phyloP scores from a whole-genome alignment of 257 asterid species.

The Thymus mandschuricus region DNA sequence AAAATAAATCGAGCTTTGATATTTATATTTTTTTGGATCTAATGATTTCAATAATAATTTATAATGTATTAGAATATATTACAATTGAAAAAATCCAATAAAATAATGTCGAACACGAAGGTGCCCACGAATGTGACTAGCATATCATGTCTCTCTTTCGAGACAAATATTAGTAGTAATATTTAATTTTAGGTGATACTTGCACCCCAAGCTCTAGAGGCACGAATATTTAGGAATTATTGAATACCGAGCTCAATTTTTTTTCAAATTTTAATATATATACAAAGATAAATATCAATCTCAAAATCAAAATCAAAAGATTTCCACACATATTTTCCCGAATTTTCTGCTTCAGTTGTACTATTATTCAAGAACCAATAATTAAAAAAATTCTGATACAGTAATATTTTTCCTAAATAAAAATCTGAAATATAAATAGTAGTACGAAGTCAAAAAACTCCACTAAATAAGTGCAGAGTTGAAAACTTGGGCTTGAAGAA shows the following conservation, averaged over 20 bases:
- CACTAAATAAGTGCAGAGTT: conserved; percentile 13
- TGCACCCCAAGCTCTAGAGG: conserved; percentile 20
- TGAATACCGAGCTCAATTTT: not conserved
- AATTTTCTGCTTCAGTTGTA: not conserved
- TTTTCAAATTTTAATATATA: too few relatives aligned
- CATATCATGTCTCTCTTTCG: too few relatives aligned
- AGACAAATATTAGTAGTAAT: too few relatives aligned
- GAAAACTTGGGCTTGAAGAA: conserved; percentile 51
- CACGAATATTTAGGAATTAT: not conserved
- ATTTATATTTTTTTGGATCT: too few relatives aligned
- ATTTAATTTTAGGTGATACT: not conserved
- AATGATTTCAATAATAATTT: too few relatives aligned
- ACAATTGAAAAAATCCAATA: too few relatives aligned
- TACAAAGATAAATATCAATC: not conserved
- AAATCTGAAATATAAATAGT: not conserved
- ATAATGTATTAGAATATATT: too few relatives aligned
- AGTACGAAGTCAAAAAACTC: conserved; percentile 2
- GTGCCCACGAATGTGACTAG: too few relatives aligned
- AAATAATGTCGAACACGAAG: too few relatives aligned
- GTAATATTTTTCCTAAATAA: not conserved
- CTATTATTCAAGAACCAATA: not conserved
- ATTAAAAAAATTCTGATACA: too few relatives aligned
- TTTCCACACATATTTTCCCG: not conserved
- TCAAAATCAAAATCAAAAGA: not conserved
- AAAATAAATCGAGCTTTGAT: too few relatives aligned